Conservation (phyloP, 2,329 filamentous ascomycete genomes). For the Elsinoe batatas region DNA sequence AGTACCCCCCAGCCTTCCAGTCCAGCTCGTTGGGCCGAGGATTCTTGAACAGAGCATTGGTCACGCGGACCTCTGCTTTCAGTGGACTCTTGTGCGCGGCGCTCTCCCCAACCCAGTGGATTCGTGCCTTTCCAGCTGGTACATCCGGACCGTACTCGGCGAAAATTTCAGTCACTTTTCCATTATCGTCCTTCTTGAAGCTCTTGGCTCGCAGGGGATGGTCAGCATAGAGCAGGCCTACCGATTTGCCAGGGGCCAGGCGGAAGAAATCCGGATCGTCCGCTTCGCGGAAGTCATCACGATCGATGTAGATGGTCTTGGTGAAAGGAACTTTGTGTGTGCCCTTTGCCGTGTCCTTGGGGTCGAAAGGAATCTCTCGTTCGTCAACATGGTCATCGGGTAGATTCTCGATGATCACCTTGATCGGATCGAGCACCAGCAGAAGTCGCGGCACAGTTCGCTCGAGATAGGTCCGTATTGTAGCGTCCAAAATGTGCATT, state of each 20-base stretch:
- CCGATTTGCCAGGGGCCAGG: constrained; percentile 62
- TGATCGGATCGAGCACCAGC: constrained; percentile 78
- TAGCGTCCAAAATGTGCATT: constrained; percentile 72
- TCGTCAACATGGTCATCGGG: constrained; percentile 57
- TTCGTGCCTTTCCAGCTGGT: constrained; percentile 42
- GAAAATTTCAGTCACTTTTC: constrained; percentile 58
- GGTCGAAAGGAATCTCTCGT: constrained; percentile 66
- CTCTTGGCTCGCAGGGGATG: constrained; percentile 59
- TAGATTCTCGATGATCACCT: constrained; percentile 70
- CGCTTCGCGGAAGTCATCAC: constrained; percentile 64
- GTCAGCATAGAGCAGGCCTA: constrained; percentile 62
- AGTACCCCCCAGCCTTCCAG: constrained; percentile 63
- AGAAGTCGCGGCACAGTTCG: constrained; percentile 78
- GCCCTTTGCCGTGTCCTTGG: constrained; percentile 64
- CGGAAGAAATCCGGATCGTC: constrained; percentile 69
- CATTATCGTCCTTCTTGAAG: constrained; percentile 57
- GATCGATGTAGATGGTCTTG: constrained; percentile 74
- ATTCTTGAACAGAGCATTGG: constrained; percentile 77
- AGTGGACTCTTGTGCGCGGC: constrained; percentile 51
- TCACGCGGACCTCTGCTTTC: constrained; percentile 63
- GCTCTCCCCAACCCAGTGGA: constrained; percentile 78
- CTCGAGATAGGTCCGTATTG: constrained; percentile 77
- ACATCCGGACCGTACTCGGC: constrained; percentile 58
- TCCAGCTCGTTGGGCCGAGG: constrained; percentile 66
- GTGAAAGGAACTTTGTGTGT: constrained; percentile 56